Percentiles rank a stretch among this genome's conserved stretches.
Conservation (phyloP, 768 basidiomycete genomes). For the Leccinum fibrillosum region DNA sequence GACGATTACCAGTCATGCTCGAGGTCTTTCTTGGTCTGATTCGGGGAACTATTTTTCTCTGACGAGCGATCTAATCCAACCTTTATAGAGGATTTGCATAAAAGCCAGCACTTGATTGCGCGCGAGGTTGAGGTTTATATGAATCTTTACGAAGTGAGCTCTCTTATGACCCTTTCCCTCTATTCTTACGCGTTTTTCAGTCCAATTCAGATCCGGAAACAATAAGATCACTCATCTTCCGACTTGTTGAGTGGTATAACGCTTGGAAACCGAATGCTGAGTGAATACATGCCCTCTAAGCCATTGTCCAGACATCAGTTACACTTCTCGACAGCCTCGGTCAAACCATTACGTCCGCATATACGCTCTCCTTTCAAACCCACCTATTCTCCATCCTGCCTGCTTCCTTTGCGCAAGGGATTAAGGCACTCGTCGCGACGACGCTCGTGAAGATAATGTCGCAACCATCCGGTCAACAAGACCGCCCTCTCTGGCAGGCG, state of each 20-base stretch:
- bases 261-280: conserved; percentile 70
- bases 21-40: conserved; percentile 69
- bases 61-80: background rate
- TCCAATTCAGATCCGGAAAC: conserved; percentile 43
- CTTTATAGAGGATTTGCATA: conserved; percentile 57
- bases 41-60: background rate
- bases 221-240: conserved; percentile 53
- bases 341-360: conserved; percentile 54
- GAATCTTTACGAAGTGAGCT: conserved; percentile 56
- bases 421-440: conserved; percentile 62
- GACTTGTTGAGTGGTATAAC: conserved; percentile 68
- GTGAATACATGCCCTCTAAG: conserved; percentile 36
- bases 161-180: background rate
- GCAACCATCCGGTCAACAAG: conserved; percentile 27
- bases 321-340: conserved; percentile 48
- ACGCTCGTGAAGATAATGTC: conserved; percentile 40
- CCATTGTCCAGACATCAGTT: background rate
- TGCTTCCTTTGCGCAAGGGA: conserved; percentile 59
- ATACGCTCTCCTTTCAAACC: conserved; percentile 69
- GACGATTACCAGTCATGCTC: conserved; percentile 59
- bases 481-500: conserved; percentile 48
- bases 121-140: conserved; percentile 59
- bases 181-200: conserved; percentile 30
- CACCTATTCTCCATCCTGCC: conserved; percentile 72
- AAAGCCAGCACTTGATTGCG: conserved; percentile 55